Percentiles rank a stretch among this genome's conserved stretches.
Evolutionary conservation across 441 rosid species (phyloP).

Genomic region (Hura crepitans): DNA sequence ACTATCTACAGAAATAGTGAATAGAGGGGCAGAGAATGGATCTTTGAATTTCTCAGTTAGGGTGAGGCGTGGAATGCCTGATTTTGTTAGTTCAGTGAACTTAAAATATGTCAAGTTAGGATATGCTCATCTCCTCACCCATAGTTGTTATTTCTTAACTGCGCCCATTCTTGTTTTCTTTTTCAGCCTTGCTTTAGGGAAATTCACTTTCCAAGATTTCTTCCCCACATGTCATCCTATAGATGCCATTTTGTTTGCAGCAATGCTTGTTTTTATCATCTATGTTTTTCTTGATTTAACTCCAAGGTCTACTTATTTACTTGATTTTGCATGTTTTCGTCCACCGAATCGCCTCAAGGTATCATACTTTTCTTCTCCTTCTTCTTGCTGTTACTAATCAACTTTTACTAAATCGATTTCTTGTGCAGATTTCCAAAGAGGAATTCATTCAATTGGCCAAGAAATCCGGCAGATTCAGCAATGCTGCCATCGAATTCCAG

Average conservation of each 20-base stretch:
- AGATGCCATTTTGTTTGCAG: conserved; percentile 20
- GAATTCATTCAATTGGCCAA: conserved; percentile 46
- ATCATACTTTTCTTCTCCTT: neutral
- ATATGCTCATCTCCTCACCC: conserved; percentile 44
- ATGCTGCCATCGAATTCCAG: conserved; percentile 48
- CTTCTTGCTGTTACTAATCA: neutral
- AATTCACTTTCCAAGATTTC: conserved; percentile 30
- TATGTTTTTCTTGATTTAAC: conserved; percentile 38
- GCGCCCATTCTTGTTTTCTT: conserved; percentile 37
- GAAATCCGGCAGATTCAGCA: conserved; percentile 51
- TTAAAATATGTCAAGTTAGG: conserved; percentile 60
- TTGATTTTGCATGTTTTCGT: conserved; percentile 61
- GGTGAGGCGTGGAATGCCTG: conserved; percentile 41
- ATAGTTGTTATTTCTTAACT: conserved; percentile 32
- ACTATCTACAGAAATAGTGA: conserved; percentile 48
- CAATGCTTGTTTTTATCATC: conserved; percentile 27
- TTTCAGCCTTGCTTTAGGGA: conserved; percentile 32
- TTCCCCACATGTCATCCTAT: conserved; percentile 12
- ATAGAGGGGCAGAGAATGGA: conserved; percentile 39
- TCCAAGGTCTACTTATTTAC: conserved; percentile 43
- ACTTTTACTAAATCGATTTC: neutral
- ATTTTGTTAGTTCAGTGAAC: conserved; percentile 47
- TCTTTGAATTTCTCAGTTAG: conserved; percentile 39
- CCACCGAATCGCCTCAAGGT: conserved; percentile 69
- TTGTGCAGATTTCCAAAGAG: conserved; percentile 44